Percentiles rank a stretch among this genome's conserved stretches.
phyloP scores from a whole-genome alignment of 495 filamentous ascomycete genomes.

The Physcia stellaris region DNA sequence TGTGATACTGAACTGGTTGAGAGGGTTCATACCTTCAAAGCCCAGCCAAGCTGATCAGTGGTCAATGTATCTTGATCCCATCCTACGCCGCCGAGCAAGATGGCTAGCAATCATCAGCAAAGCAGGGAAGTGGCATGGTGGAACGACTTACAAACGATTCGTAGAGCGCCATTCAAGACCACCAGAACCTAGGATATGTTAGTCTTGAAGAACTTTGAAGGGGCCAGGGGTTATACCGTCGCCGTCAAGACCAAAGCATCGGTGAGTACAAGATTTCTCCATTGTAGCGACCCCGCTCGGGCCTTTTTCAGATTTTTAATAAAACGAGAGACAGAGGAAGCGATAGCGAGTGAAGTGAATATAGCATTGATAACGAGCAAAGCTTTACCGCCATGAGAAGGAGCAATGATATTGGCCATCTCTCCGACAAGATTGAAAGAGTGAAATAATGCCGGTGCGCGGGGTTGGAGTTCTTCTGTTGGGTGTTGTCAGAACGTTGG shows the following conservation, averaged over 20 bases:
- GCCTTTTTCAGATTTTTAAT: slow-evolving; percentile 3
- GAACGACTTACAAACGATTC: slow-evolving; percentile 5
- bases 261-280: slow-evolving; percentile 3
- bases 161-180: slow-evolving; percentile 3
- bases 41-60: slow-evolving; percentile 1
- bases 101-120: slow-evolving; percentile 1
- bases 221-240: not conserved
- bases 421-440: no score
- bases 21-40: slow-evolving; percentile 2
- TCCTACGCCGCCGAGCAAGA: slow-evolving; percentile 5
- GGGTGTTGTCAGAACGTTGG: no score
- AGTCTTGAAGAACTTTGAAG: not conserved
- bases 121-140: no score
- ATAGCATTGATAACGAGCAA: slow-evolving; percentile 5
- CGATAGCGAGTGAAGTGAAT: slow-evolving; percentile 2
- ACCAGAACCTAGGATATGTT: slow-evolving; percentile 1
- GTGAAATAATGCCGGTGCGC: no score
- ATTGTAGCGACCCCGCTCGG: slow-evolving; percentile 1
- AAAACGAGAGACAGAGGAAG: slow-evolving; percentile 4
- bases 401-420: slow-evolving; percentile 7
- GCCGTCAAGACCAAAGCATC: slow-evolving; percentile 5
- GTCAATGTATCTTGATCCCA: slow-evolving; percentile 8
- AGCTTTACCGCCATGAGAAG: slow-evolving; percentile 3
- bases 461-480: no score
- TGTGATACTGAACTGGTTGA: not conserved